Evolutionary conservation across 2,329 filamentous ascomycete genomes (phyloP).

Genomic region (Penicillium corylophilum): DNA sequence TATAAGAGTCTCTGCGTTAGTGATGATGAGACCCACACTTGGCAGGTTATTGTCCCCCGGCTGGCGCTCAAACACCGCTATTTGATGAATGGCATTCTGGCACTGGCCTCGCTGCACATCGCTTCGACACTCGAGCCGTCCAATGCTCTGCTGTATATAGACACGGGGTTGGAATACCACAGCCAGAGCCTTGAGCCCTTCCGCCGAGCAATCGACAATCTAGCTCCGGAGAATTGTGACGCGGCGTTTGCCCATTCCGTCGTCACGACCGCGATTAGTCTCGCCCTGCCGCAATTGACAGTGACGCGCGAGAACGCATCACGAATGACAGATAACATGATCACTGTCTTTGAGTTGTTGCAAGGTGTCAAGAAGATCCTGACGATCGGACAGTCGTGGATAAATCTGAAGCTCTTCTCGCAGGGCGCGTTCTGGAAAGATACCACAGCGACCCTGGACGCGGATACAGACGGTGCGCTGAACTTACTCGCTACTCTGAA

Average conservation of each 20-base stretch:
- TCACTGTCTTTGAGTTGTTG: constrained; percentile 28
- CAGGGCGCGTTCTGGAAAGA: constrained; percentile 49
- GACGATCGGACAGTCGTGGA: constrained; percentile 26
- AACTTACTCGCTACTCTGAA: constrained; percentile 17
- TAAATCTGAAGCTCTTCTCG: constrained; percentile 54
- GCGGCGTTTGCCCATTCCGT: constrained; percentile 30
- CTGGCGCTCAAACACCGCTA: constrained; percentile 35
- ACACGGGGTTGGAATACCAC: constrained; percentile 29
- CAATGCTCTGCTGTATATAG: constrained; percentile 21
- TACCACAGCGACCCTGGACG: constrained; percentile 22
- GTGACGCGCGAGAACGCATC: constrained; percentile 7
- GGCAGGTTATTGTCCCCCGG: constrained; percentile 36
- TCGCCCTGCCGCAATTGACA: constrained; percentile 26
- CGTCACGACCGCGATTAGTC: constrained; percentile 27
- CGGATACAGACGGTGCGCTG: constrained; percentile 21
- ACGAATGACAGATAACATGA: constrained; percentile 26
- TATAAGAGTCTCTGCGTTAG: constrained; percentile 40
- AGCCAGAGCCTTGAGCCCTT: constrained; percentile 27
- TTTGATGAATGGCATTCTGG: constrained; percentile 38
- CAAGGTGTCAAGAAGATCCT: constrained; percentile 31
- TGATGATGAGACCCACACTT: constrained; percentile 26
- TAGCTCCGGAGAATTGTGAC: constrained; percentile 29
- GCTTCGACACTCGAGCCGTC: constrained; percentile 24
- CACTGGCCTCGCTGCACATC: constrained; percentile 38
- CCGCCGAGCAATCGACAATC: constrained; percentile 25